phyloP scores from a whole-genome alignment of 2,329 filamentous ascomycete species.

The Rhinocladiella similis region DNA sequence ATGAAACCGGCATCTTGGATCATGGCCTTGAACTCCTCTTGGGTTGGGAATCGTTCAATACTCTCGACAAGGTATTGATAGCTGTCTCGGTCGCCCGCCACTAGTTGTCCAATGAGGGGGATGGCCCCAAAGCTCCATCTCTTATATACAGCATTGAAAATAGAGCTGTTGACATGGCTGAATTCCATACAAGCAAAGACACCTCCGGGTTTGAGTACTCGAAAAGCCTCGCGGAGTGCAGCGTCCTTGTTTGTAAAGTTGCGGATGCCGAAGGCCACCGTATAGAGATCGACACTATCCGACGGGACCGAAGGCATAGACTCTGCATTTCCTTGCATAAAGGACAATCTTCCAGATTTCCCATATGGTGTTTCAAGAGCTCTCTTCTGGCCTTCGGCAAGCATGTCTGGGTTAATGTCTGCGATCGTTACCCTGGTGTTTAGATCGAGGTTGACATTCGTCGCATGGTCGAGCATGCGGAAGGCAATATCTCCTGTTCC shows the following conservation, averaged over 20 bases:
- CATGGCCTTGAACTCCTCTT: conserved; percentile 81
- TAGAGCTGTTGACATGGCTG: conserved; percentile 73
- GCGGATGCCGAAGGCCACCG: conserved; percentile 93
- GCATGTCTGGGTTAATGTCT: conserved; percentile 96
- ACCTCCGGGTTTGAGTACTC: conserved; percentile 89
- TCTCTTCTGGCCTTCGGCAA: conserved; percentile 81
- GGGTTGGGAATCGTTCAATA: conserved; percentile 88
- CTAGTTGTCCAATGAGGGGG: conserved; percentile 89
- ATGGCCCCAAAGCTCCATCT: conserved; percentile 95
- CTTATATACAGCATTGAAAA: conserved; percentile 88
- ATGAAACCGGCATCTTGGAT: conserved; percentile 69
- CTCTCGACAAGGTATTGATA: conserved; percentile 99
- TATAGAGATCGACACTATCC: conserved; percentile 87
- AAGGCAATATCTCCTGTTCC: conserved; percentile 98
- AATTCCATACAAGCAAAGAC: conserved; percentile 98
- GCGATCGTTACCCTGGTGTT: conserved; percentile 84
- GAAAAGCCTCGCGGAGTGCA: conserved; percentile 78
- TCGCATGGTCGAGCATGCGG: conserved; percentile 87
- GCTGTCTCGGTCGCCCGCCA: conserved; percentile 89
- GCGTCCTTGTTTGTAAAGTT: conserved; percentile 93
- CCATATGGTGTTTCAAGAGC: conserved; percentile 64
- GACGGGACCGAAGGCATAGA: conserved; percentile 64
- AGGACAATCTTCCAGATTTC: conserved; percentile 58
- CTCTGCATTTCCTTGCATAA: conserved; percentile 90
- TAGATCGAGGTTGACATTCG: conserved; percentile 75